Percentiles rank a stretch among this genome's conserved stretches.
These are phyloP conservation scores for Yamadazyma scolyti DNA, from an alignment of 805 yeast genomes.

Conservation along the genomic window DNA sequence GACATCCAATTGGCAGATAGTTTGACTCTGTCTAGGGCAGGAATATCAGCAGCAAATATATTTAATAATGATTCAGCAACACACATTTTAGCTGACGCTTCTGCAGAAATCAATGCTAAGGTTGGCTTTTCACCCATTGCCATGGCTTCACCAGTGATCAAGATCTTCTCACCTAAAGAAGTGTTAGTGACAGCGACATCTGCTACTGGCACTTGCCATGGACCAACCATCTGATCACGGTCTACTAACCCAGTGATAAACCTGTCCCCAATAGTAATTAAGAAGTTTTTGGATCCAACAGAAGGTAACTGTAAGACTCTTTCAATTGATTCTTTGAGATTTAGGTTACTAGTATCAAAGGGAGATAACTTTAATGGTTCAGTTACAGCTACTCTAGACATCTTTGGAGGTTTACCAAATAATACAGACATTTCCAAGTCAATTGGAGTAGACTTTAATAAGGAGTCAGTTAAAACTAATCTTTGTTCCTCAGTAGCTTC, in stretches of 20 bases:
- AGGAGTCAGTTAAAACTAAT: slow-evolving; percentile 73
- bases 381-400: slow-evolving; percentile 73
- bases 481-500: slow-evolving; percentile 85
- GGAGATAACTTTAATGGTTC: slow-evolving; percentile 51
- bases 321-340: slow-evolving; percentile 61
- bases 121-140: slow-evolving; percentile 97
- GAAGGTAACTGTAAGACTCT: slow-evolving; percentile 88
- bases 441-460: slow-evolving; percentile 80
- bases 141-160: slow-evolving; percentile 90
- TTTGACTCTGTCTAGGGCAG: slow-evolving; percentile 68
- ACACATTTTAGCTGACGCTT: slow-evolving; percentile 91
- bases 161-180: slow-evolving; percentile 69
- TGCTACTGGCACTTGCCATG: slow-evolving; percentile 99
- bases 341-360: slow-evolving; percentile 28
- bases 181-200: slow-evolving; percentile 97
- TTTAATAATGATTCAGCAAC: slow-evolving; percentile 94
- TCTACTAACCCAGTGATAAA: slow-evolving; percentile 96
- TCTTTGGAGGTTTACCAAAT: slow-evolving; percentile 96
- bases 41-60: slow-evolving; percentile 84
- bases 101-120: slow-evolving; percentile 80
- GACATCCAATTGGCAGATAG: slow-evolving; percentile 99
- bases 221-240: slow-evolving; percentile 98
- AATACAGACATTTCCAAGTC: slow-evolving; percentile 93
- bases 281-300: slow-evolving; percentile 91
- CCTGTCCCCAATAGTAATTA: slow-evolving; percentile 98